Evolutionary conservation across 192 early-diverging fungal genomes (phyloP).

Genomic region (Linnemannia hyalina): DNA sequence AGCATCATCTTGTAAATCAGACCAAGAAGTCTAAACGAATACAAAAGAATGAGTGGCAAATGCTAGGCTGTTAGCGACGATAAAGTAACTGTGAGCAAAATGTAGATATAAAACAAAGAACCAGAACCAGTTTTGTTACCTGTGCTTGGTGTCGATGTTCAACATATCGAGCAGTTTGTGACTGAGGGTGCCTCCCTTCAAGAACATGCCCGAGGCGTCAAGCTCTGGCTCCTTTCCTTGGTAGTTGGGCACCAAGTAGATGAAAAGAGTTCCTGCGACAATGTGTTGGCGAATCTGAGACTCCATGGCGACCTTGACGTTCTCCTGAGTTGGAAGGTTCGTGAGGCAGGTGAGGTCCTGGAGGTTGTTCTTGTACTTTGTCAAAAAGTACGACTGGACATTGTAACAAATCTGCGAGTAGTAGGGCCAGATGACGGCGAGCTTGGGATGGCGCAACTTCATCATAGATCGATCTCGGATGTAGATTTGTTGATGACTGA

Average conservation of each 20-base stretch:
- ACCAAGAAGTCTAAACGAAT: conserved; percentile 61
- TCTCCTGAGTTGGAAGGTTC: conserved; percentile 65
- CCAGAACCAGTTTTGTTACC: conserved; percentile 48
- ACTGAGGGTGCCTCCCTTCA: conserved; percentile 73
- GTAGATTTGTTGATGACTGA: conserved; percentile 72
- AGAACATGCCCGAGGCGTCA: conserved; percentile 63
- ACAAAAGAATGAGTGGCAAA: neutral
- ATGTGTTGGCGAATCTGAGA: conserved; percentile 62
- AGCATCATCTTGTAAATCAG: conserved; percentile 83
- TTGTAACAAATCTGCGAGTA: conserved; percentile 66
- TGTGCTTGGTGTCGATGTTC: conserved; percentile 75
- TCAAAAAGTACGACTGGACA: conserved; percentile 62
- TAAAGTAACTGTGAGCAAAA: neutral
- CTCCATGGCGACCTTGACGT: conserved; percentile 65
- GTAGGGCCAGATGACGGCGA: conserved; percentile 73
- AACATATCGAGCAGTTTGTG: conserved; percentile 79
- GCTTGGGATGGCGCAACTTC: conserved; percentile 78
- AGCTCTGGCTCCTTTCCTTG: conserved; percentile 55
- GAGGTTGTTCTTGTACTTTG: conserved; percentile 65
- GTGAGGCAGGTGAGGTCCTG: conserved; percentile 41
- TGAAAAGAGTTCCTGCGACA: conserved; percentile 67
- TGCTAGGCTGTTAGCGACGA: neutral
- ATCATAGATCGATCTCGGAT: conserved; percentile 76
- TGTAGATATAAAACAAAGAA: neutral
- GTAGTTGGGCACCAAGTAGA: conserved; percentile 64